Percentiles rank a stretch among this genome's conserved stretches.
phyloP scores from a whole-genome alignment of 352 stramenopile species.

The Phytophthora melonis region DNA sequence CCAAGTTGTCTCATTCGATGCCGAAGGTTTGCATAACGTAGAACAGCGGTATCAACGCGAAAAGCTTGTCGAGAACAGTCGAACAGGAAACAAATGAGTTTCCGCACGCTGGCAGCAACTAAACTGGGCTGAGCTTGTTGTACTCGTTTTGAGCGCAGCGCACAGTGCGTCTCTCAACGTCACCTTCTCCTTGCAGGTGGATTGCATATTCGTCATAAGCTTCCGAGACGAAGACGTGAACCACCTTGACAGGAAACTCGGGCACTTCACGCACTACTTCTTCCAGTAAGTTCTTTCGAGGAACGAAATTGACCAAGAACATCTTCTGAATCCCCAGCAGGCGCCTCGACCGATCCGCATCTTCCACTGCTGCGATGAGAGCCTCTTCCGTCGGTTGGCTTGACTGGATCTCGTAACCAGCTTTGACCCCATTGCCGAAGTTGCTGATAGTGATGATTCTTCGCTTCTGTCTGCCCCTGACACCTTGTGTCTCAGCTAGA shows the following conservation, averaged over 20 bases:
- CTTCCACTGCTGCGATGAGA: not conserved
- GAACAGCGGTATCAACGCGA: too few relatives aligned
- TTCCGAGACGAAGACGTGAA: constrained; percentile 18
- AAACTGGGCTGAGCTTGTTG: too few relatives aligned
- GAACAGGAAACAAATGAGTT: too few relatives aligned
- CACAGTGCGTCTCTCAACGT: not conserved
- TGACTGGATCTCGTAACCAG: constrained; percentile 8
- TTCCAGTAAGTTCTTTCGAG: not conserved
- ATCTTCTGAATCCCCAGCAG: not conserved
- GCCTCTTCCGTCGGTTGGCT: not conserved
- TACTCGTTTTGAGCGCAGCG: not conserved
- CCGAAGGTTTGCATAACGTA: not conserved
- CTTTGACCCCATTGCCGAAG: not conserved
- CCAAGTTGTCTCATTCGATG: not conserved
- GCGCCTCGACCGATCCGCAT: not conserved
- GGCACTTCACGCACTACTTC: not conserved
- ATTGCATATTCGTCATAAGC: constrained; percentile 9
- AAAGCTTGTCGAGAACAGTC: too few relatives aligned
- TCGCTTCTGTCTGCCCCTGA: not conserved
- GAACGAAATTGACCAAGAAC: not conserved
- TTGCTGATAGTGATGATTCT: not conserved
- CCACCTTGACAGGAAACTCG: constrained; percentile 18
- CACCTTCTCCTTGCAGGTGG: constrained; percentile 1
- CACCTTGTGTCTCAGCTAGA: not conserved
- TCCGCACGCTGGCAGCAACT: too few relatives aligned